phyloP scores from a whole-genome alignment of 2,329 filamentous ascomycete genomes.

The Epichloe scottii region DNA sequence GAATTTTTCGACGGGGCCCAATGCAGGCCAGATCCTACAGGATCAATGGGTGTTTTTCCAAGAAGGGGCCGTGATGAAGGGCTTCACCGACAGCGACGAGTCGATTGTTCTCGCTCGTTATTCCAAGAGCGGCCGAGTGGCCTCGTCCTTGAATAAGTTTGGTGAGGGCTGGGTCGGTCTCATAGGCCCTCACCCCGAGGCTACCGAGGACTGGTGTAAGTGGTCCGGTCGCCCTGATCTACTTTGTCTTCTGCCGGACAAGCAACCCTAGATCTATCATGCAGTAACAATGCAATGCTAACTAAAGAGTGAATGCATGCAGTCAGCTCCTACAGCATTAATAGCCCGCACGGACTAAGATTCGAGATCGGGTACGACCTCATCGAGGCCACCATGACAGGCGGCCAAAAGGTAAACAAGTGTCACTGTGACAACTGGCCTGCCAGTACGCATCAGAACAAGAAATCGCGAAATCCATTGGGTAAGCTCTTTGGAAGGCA shows the following conservation, averaged over 20 bases:
- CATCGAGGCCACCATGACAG: constrained; percentile 12
- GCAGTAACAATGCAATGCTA: neutral
- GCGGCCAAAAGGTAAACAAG: constrained; percentile 3
- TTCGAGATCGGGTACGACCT: constrained; percentile 13
- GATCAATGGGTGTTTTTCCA: constrained; percentile 16
- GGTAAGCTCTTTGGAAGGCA: neutral
- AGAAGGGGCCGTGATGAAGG: constrained; percentile 13
- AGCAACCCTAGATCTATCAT: neutral
- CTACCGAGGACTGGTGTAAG: constrained; percentile 15
- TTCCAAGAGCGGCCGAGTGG: constrained; percentile 12
- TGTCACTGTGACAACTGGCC: constrained; percentile 1
- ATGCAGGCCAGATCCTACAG: constrained; percentile 8
- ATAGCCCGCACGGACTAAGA: constrained; percentile 12
- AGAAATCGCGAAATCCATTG: neutral
- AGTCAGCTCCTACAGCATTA: constrained; percentile 7
- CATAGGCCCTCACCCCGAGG: constrained; percentile 16
- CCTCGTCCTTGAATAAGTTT: constrained; percentile 12
- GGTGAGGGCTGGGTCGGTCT: constrained; percentile 15
- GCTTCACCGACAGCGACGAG: constrained; percentile 7
- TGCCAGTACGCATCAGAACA: neutral
- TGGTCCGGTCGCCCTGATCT: neutral
- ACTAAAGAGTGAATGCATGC: neutral
- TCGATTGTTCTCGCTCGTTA: constrained; percentile 12
- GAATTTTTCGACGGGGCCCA: constrained; percentile 10
- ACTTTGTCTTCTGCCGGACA: too few relatives aligned